Evolutionary conservation across 169 alveolate genomes (phyloP).

Genomic region (Toxoplasma gondii): DNA sequence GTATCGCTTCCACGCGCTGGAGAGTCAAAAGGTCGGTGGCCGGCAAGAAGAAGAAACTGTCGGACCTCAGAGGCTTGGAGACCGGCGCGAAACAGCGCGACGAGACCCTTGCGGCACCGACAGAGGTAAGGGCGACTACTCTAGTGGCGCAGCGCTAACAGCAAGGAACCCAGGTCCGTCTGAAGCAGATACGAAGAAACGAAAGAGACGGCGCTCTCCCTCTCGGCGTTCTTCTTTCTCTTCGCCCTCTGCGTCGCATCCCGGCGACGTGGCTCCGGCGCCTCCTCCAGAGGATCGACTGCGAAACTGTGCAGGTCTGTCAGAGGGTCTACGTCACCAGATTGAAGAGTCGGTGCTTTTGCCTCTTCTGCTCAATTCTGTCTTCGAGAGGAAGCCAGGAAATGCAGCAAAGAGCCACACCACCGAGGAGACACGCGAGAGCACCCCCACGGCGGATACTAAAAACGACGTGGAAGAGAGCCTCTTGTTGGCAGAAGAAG

Average conservation of each 20-base stretch:
- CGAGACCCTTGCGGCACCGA: background rate
- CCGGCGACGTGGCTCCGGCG: background rate
- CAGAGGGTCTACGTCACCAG: background rate
- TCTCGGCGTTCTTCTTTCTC: background rate
- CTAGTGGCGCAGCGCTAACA: background rate
- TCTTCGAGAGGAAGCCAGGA: background rate
- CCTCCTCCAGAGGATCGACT: background rate
- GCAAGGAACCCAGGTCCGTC: background rate
- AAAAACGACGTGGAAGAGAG: background rate
- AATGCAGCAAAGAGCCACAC: background rate
- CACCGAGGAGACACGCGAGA: background rate
- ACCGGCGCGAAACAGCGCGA: background rate
- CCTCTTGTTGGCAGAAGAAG: background rate
- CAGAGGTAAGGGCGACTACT: background rate
- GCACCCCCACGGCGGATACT: too few relatives aligned
- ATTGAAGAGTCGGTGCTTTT: background rate
- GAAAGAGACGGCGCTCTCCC: background rate
- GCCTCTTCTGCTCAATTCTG: background rate
- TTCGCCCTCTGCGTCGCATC: background rate
- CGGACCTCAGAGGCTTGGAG: background rate
- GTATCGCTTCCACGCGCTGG: background rate
- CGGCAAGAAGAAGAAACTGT: background rate
- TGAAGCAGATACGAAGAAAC: background rate
- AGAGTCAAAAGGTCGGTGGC: background rate
- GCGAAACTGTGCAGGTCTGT: constrained; percentile 9